Conservation (phyloP, 1,284 basidiomycete genomes). For the Rhodotorula mucilaginosa region DNA sequence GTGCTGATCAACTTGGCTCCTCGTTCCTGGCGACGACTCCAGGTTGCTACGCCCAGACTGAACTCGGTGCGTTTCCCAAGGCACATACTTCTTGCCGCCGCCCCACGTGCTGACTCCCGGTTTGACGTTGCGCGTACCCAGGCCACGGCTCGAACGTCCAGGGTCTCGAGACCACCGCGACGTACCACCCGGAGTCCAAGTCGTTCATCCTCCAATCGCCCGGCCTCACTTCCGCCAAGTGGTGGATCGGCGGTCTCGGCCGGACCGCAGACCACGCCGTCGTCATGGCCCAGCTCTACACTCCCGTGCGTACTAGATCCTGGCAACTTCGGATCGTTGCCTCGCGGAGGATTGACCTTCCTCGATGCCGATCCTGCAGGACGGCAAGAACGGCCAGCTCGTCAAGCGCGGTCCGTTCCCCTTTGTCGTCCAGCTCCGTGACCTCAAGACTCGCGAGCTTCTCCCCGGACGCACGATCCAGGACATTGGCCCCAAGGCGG, state of each 20-base stretch:
- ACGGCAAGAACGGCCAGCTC: conserved; percentile 45
- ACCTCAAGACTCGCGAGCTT: conserved; percentile 48
- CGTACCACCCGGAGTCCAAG: conserved; percentile 64
- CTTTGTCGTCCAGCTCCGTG: conserved; percentile 50
- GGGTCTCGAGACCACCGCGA: conserved; percentile 71
- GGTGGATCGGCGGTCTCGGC: conserved; percentile 55
- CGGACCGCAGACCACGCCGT: conserved; percentile 49
- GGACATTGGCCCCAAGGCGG: conserved; percentile 49
- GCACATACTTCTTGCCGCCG: too few relatives aligned
- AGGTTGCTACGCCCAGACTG: conserved; percentile 48
- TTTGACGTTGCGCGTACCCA: background rate
- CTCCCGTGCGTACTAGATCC: conserved; percentile 27
- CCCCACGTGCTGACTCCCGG: background rate
- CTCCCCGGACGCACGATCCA: conserved; percentile 47
- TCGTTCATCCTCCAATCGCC: conserved; percentile 76
- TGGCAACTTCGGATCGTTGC: background rate
- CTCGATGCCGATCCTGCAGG: background rate
- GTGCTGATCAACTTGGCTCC: background rate
- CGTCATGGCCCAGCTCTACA: conserved; percentile 50
- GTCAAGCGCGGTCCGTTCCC: conserved; percentile 48
- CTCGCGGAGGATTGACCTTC: too few relatives aligned
- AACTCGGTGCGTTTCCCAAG: conserved; percentile 51
- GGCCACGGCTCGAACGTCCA: conserved; percentile 70
- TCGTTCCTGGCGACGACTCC: too few relatives aligned
- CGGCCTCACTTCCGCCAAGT: conserved; percentile 71